Evolutionary conservation across 2,329 filamentous ascomycete species (phyloP).

Genomic region (Pseudogymnoascus sp.): DNA sequence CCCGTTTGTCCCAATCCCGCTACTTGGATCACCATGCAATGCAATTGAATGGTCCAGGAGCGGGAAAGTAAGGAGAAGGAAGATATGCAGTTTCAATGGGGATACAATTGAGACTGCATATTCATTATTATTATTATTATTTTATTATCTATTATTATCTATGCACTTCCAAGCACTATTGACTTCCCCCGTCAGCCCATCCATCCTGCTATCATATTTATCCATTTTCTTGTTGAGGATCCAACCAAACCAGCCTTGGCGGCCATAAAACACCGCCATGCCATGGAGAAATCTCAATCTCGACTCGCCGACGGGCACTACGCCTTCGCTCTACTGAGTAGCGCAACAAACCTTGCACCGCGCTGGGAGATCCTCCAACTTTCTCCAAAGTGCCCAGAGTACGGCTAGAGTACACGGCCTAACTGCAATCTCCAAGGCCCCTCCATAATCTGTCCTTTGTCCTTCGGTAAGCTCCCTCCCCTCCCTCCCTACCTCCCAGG

Average conservation of each 20-base stretch:
- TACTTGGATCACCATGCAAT: not conserved
- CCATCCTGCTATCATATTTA: not conserved
- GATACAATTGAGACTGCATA: not conserved
- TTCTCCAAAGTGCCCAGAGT: not conserved
- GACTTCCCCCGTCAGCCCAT: no score
- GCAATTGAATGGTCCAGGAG: not conserved
- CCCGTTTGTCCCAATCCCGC: not conserved
- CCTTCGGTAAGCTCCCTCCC: not conserved
- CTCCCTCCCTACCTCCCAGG: not conserved
- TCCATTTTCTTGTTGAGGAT: slow-evolving; percentile 7
- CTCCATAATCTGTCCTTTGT: not conserved
- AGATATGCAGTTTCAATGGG: not conserved
- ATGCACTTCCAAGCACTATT: no score
- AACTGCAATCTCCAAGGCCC: not conserved
- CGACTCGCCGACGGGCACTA: not conserved
- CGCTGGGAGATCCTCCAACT: not conserved
- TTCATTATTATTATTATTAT: not conserved
- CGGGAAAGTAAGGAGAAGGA: not conserved
- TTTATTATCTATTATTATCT: no score
- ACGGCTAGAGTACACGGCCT: not conserved
- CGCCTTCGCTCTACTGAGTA: not conserved
- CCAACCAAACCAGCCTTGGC: slow-evolving; percentile 3
- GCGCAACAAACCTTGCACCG: not conserved
- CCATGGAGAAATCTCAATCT: slow-evolving; percentile 3
- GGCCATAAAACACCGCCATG: not conserved